phyloP scores from a whole-genome alignment of 116 monocot species.

The Phalaenopsis hybrid region DNA sequence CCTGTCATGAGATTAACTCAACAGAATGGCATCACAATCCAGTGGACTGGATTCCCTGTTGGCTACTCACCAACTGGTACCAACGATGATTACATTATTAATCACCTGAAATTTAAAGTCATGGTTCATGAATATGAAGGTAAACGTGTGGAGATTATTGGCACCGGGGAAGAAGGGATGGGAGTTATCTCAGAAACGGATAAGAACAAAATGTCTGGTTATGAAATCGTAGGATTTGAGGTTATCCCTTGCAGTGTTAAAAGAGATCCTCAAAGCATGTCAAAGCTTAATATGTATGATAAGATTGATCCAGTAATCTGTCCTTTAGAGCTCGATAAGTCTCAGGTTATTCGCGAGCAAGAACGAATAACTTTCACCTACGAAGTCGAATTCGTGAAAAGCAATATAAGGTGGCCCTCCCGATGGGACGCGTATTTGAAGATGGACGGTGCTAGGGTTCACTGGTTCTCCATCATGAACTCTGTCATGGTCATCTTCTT shows the following conservation, averaged over 20 bases:
- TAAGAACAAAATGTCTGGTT: conserved; percentile 51
- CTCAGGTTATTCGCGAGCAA: conserved; percentile 58
- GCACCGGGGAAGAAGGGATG: conserved; percentile 74
- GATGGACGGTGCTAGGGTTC: conserved; percentile 80
- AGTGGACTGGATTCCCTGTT: conserved; percentile 75
- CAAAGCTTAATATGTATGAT: conserved; percentile 68
- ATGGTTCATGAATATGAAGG: conserved; percentile 79
- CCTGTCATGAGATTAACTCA: conserved; percentile 59
- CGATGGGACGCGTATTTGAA: conserved; percentile 85
- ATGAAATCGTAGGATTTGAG: conserved; percentile 78
- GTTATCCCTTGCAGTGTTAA: conserved; percentile 81
- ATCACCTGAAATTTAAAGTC: conserved; percentile 78
- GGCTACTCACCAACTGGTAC: conserved; percentile 29
- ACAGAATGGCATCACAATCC: conserved; percentile 50
- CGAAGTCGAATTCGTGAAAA: conserved; percentile 73
- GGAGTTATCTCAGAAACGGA: conserved; percentile 45
- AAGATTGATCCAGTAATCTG: conserved; percentile 42
- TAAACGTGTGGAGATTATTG: conserved; percentile 46
- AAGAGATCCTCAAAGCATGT: conserved; percentile 44
- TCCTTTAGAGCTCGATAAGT: conserved; percentile 41
- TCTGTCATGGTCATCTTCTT: conserved; percentile 90
- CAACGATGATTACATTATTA: conserved; percentile 45
- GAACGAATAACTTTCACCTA: conserved; percentile 73
- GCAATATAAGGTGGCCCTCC: conserved; percentile 72
- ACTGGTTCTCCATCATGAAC: conserved; percentile 95